Conservation (phyloP, 2,329 filamentous ascomycete genomes). For the Neospermospora avenae region DNA sequence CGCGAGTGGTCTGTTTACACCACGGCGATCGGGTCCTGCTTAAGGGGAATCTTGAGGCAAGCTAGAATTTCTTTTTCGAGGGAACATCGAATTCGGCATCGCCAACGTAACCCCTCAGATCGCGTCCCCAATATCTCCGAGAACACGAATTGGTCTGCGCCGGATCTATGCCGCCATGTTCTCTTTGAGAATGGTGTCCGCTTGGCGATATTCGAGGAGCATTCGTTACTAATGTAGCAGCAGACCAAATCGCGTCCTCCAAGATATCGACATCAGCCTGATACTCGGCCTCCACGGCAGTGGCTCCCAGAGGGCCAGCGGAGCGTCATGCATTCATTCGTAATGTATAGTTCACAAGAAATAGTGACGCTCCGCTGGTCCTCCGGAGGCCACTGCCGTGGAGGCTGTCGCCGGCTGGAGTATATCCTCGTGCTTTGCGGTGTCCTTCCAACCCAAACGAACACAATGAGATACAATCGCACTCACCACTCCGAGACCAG, state of each 20-base stretch:
- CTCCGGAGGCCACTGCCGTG: conserved; percentile 2
- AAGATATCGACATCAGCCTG: not conserved
- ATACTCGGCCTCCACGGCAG: not conserved
- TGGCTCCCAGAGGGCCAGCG: not conserved
- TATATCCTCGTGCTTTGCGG: not conserved
- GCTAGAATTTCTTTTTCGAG: not conserved
- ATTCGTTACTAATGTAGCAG: not conserved
- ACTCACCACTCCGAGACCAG: conserved; percentile 48
- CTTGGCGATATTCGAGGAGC: not conserved
- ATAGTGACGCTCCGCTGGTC: not conserved
- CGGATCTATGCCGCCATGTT: not conserved
- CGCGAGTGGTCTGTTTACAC: not conserved
- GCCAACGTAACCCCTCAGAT: not conserved
- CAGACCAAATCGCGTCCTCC: not conserved
- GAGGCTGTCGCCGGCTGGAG: not conserved
- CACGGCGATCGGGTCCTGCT: not conserved
- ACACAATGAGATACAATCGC: not conserved
- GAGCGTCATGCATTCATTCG: not conserved
- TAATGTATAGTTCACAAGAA: not conserved
- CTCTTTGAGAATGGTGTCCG: not conserved
- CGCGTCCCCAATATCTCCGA: not conserved
- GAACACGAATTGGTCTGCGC: not conserved
- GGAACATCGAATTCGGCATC: not conserved
- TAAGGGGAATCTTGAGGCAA: not conserved
- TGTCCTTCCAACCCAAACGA: not conserved